These are phyloP conservation scores for Leccinum broughii DNA, from an alignment of 768 basidiomycete species.

Conservation along the genomic window DNA sequence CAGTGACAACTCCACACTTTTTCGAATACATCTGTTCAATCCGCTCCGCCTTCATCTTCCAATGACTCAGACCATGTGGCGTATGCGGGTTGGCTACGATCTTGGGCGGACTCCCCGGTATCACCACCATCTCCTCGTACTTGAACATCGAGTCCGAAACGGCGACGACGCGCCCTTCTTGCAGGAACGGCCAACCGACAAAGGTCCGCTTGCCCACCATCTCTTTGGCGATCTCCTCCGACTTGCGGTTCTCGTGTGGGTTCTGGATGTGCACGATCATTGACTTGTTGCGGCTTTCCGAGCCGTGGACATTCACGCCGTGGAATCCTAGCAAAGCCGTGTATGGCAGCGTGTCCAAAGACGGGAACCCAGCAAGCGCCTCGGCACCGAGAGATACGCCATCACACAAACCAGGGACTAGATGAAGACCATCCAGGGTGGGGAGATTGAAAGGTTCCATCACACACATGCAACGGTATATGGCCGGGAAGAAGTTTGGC, in stretches of 20 bases:
- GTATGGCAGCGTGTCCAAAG: conserved; percentile 85
- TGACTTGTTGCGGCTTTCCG: conserved; percentile 88
- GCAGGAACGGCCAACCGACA: conserved; percentile 92
- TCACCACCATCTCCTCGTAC: conserved; percentile 69
- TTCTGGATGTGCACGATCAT: conserved; percentile 89
- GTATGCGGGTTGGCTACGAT: conserved; percentile 75
- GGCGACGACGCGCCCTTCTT: conserved; percentile 85
- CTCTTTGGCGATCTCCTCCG: conserved; percentile 70
- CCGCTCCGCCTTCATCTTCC: conserved; percentile 79
- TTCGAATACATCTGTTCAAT: conserved; percentile 89
- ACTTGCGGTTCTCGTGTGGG: conserved; percentile 62
- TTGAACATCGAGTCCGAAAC: conserved; percentile 86
- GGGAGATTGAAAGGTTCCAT: conserved; percentile 89
- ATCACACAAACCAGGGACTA: conserved; percentile 83
- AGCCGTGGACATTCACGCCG: conserved; percentile 90
- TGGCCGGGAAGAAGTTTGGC: conserved; percentile 91
- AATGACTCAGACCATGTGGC: conserved; percentile 63
- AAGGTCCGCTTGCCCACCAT: conserved; percentile 79
- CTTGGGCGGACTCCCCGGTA: conserved; percentile 50
- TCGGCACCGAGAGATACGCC: conserved; percentile 84
- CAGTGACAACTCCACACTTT: conserved; percentile 82
- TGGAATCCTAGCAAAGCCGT: conserved; percentile 77
- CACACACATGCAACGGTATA: conserved; percentile 75
- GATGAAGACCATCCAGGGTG: conserved; percentile 77
- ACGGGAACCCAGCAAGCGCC: conserved; percentile 95